Evolutionary conservation across 768 basidiomycete species (phyloP).

Genomic region (Tremella fuciformis): DNA sequence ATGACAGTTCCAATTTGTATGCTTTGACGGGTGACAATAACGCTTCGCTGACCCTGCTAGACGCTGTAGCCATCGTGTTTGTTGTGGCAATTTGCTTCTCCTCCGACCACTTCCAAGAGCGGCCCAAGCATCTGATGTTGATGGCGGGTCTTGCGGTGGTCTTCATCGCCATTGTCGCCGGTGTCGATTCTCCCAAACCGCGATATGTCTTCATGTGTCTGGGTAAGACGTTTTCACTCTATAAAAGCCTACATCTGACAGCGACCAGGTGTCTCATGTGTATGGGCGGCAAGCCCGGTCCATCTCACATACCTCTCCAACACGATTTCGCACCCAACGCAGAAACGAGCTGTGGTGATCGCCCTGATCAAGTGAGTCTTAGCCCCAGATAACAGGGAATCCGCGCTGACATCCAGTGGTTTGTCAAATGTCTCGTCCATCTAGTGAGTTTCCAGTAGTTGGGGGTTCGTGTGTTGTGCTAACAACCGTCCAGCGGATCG

Average conservation of each 20-base stretch:
- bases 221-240: slow-evolving; percentile 10
- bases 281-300: slow-evolving; percentile 32
- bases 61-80: slow-evolving; percentile 13
- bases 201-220: slow-evolving; percentile 45
- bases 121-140: slow-evolving; percentile 31
- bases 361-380: no score
- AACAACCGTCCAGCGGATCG: slow-evolving; percentile 21
- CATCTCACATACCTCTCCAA: slow-evolving; percentile 37
- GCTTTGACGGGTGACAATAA: no score
- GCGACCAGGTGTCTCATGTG: slow-evolving; percentile 21
- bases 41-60: no score
- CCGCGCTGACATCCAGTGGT: no score
- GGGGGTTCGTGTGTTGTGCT: slow-evolving; percentile 33
- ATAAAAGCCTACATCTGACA: background rate
- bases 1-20: slow-evolving; percentile 13
- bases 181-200: slow-evolving; percentile 19
- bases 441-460: slow-evolving; percentile 32
- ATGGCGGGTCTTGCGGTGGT: slow-evolving; percentile 22
- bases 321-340: no score
- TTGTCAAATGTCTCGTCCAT: no score
- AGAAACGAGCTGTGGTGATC: no score
- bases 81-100: slow-evolving; percentile 31
- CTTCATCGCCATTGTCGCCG: slow-evolving; percentile 37
- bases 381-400: no score
- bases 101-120: slow-evolving; percentile 42